These are phyloP conservation scores for Globisporangium camurandrum DNA, from an alignment of 352 stramenopile genomes.

Conservation along the genomic window DNA sequence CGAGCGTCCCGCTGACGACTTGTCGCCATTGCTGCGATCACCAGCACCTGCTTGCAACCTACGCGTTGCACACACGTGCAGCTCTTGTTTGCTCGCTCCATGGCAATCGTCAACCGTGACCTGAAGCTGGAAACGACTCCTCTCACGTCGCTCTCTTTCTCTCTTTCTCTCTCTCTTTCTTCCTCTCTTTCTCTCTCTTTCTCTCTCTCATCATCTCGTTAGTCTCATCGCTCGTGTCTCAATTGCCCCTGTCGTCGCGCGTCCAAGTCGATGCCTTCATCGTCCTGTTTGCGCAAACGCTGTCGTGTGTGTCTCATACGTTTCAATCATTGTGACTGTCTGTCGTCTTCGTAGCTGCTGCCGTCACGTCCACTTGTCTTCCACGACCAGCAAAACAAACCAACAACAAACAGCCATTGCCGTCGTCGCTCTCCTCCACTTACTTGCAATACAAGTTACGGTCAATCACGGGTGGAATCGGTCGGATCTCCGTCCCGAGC, in stretches of 20 bases:
- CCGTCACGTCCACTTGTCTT: not conserved
- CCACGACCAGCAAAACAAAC: no score
- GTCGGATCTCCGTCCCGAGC: conserved; percentile 98
- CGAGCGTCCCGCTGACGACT: no score
- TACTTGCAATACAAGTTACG: conserved; percentile 97
- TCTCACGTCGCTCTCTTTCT: no score
- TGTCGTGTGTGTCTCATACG: not conserved
- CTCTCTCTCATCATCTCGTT: not conserved
- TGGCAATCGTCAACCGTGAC: no score
- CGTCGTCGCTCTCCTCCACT: not conserved
- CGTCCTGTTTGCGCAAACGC: no score
- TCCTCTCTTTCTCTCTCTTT: not conserved
- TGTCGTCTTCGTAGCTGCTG: not conserved
- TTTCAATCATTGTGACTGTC: not conserved
- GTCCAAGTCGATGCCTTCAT: no score
- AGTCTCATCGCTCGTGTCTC: not conserved
- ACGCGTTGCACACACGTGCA: no score
- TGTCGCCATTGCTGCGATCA: no score
- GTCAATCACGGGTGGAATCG: conserved; percentile 98
- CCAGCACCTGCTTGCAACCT: no score
- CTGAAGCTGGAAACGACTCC: no score
- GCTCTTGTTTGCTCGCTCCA: no score
- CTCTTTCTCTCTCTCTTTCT: not conserved
- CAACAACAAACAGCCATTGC: not conserved
- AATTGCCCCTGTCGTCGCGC: not conserved